phyloP scores from a whole-genome alignment of 106 monocot species.

The Dendrobium nobile region DNA sequence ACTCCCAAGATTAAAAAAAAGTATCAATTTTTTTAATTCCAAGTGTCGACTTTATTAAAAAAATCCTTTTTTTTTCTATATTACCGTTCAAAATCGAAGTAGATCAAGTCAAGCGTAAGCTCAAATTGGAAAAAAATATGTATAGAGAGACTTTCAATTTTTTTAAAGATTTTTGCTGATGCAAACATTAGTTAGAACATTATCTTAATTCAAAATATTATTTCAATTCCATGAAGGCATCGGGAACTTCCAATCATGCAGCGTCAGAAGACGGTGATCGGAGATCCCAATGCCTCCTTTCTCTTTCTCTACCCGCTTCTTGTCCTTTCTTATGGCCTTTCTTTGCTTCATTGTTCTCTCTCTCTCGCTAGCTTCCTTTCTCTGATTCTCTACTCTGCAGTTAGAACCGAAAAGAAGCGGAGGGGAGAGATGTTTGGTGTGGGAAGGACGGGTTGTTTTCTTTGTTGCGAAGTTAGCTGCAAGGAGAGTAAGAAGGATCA shows the following conservation, averaged over 20 bases:
- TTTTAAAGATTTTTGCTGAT: no score
- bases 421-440: background rate
- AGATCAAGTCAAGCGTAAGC: no score
- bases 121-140: no score
- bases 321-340: background rate
- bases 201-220: no score
- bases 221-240: no score
- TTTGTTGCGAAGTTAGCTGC: background rate
- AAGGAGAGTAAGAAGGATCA: background rate
- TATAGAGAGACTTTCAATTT: no score
- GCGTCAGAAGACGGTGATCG: background rate
- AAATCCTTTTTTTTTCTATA: no score
- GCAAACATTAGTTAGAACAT: no score
- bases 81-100: no score
- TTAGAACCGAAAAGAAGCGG: background rate
- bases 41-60: no score
- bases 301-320: background rate
- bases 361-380: background rate
- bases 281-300: background rate
- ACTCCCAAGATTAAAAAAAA: no score
- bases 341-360: background rate
- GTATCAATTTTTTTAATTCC: no score
- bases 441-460: background rate
- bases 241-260: background rate
- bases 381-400: background rate